phyloP scores from a whole-genome alignment of 2,329 filamentous ascomycete genomes.

The Xylariaceae sp. region DNA sequence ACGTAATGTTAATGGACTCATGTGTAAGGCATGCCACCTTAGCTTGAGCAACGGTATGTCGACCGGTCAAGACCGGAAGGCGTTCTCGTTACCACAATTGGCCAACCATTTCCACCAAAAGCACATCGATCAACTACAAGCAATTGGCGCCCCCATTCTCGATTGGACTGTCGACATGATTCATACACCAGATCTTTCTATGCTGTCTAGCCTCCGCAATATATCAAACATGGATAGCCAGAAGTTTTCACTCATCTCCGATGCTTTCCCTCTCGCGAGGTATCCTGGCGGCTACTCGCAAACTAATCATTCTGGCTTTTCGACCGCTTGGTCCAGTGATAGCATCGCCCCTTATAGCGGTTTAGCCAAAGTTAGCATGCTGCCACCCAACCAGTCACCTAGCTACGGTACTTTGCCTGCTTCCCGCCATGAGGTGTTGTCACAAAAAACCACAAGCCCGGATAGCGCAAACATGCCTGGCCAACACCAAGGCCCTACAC shows the following conservation, averaged over 20 bases:
- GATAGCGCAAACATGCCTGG: not conserved
- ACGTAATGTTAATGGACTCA: conserved; percentile 55
- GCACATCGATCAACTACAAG: conserved; percentile 40
- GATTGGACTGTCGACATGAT: conserved; percentile 55
- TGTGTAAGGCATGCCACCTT: conserved; percentile 57
- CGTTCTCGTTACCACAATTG: conserved; percentile 61
- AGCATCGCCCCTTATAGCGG: not conserved
- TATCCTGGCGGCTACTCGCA: conserved; percentile 15
- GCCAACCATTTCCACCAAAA: conserved; percentile 58
- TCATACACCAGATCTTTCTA: conserved; percentile 40
- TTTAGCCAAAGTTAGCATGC: not conserved
- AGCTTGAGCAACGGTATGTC: conserved; percentile 35
- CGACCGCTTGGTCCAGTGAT: not conserved
- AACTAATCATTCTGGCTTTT: not conserved
- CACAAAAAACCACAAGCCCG: not conserved
- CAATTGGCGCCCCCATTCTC: conserved; percentile 27
- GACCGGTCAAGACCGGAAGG: conserved; percentile 40
- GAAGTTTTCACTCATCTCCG: conserved; percentile 40
- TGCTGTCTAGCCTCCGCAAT: conserved; percentile 35
- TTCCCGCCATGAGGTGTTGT: not conserved
- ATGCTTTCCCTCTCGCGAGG: conserved; percentile 44
- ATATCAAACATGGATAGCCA: conserved; percentile 37
- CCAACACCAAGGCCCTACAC: not conserved
- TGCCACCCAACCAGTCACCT: not conserved
- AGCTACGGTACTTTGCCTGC: not conserved